phyloP scores from a whole-genome alignment of 192 early-diverging fungal genomes.

The Backusella parvicylindrica region DNA sequence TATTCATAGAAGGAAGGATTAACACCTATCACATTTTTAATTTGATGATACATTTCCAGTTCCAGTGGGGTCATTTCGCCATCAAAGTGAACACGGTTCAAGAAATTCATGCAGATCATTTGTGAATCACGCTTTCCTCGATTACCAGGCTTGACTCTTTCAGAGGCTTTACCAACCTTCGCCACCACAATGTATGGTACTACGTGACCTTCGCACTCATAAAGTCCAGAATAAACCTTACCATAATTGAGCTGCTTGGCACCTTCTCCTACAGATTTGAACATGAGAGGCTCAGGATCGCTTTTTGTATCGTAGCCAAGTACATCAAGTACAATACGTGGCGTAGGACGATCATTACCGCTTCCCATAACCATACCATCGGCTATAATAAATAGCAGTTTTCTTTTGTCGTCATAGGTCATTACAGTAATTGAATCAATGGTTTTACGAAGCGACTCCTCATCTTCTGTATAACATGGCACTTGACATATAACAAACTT shows the following conservation, averaged over 20 bases:
- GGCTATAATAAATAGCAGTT: conserved; percentile 84
- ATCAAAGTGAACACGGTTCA: conserved; percentile 91
- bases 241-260: conserved; percentile 91
- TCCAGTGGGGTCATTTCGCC: conserved; percentile 90
- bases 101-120: conserved; percentile 89
- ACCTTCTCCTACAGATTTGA: conserved; percentile 90
- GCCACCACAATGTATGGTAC: conserved; percentile 95
- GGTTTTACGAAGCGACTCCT: conserved; percentile 78
- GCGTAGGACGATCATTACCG: conserved; percentile 95
- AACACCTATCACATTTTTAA: conserved; percentile 95
- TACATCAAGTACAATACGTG: conserved; percentile 89
- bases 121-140: conserved; percentile 98
- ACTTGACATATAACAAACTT: conserved; percentile 97
- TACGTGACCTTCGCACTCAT: conserved; percentile 85
- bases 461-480: conserved; percentile 95
- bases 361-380: conserved; percentile 97
- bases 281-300: conserved; percentile 77
- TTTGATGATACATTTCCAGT: conserved; percentile 94
- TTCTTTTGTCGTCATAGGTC: conserved; percentile 84
- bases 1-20: conserved; percentile 78
- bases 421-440: conserved; percentile 80
- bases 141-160: conserved; percentile 88
- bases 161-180: conserved; percentile 88
- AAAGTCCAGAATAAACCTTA: conserved; percentile 95
- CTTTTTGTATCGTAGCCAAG: conserved; percentile 80